Base-by-base conservation (phyloP, 805 yeast genomes). In the Metschnikowia amazonensis region DNA sequence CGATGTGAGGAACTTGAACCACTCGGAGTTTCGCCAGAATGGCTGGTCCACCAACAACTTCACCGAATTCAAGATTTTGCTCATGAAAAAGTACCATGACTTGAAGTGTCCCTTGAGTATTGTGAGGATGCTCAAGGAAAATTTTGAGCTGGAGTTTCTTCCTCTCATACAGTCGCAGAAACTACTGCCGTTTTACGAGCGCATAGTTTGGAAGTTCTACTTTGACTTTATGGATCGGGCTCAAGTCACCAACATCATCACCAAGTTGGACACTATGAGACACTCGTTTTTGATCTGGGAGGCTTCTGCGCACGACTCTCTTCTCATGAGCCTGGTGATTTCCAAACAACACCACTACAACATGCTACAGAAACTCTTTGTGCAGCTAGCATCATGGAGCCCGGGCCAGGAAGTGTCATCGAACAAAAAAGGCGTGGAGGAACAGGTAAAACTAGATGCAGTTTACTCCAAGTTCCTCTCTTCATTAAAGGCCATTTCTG, bases 171-270 rank as follows among this genome's bases (percentile, higher is more conserved):
- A 48, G 24, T 18, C 48, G 21, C 43, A 45, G 1, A 43, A 52
- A 31, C 53, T 70, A 13, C 47, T 63, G 20, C 67, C 70, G 11
- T 69, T 67, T 42, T 69, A 69, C 53, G 75, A 70, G 50, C 48
- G 75, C 21, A 65, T 69, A 1, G 59, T 69, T 10, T 70, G 76
- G 76, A 66, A 66, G 46, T 70, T 66, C 49, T 59, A 65, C 47
- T 67, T 67, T 45, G 71, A 69, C 34, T 69, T 66, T 46, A 48
- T 60, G 36, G 51, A 47, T 27, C 50, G 51, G 18, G 50, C 43
- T 30, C 53, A 59, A 18, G 67, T 62, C 50, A 13, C 46, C 9
- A 47, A 60, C 46, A 62, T 54, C 32, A 60, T 70, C 5, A 41
- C 46, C 13, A 30, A 40, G 17, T 47, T 70, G 13, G 44, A 56